Conservation (phyloP, 2,329 filamentous ascomycete species). For the Xylariaceae sp. region DNA sequence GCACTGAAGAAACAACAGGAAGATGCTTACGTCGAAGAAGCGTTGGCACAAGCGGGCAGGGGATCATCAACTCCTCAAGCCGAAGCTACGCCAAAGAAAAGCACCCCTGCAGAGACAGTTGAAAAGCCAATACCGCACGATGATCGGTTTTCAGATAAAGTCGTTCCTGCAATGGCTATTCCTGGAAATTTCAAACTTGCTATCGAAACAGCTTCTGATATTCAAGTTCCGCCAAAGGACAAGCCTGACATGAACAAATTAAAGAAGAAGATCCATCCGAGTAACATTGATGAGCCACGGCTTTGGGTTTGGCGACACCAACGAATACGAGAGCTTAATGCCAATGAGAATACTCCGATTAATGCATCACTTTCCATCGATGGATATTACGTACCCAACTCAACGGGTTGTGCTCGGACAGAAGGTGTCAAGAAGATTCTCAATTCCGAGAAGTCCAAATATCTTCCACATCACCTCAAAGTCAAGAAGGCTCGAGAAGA, state of each 20-base stretch:
- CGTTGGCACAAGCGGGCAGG: slow-evolving; percentile 35
- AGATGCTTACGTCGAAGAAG: slow-evolving; percentile 44
- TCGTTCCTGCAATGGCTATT: slow-evolving; percentile 43
- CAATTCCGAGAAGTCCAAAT: slow-evolving; percentile 96
- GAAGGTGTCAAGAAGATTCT: slow-evolving; percentile 94
- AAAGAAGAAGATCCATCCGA: slow-evolving; percentile 43
- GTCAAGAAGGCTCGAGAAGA: slow-evolving; percentile 89
- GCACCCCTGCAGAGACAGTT: slow-evolving; percentile 24
- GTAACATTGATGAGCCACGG: slow-evolving; percentile 46
- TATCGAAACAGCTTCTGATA: slow-evolving; percentile 40
- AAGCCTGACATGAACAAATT: slow-evolving; percentile 47
- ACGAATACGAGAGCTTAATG: slow-evolving; percentile 54
- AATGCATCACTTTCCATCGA: slow-evolving; percentile 46
- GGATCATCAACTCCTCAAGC: slow-evolving; percentile 31
- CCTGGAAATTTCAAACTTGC: slow-evolving; percentile 44
- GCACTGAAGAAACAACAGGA: slow-evolving; percentile 65
- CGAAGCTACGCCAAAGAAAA: slow-evolving; percentile 24
- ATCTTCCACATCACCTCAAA: slow-evolving; percentile 94
- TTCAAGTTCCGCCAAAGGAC: slow-evolving; percentile 44
- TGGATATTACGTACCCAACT: slow-evolving; percentile 78
- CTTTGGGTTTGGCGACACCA: slow-evolving; percentile 57
- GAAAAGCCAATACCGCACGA: slow-evolving; percentile 37
- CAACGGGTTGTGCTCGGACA: slow-evolving; percentile 81
- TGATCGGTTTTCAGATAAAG: slow-evolving; percentile 46
- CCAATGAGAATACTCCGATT: slow-evolving; percentile 30